Evolutionary conservation across 371 early-diverging fungal genomes (phyloP), one percentile per base, ranked within the genome.

Genomic region (Fennellomyces sp.): DNA sequence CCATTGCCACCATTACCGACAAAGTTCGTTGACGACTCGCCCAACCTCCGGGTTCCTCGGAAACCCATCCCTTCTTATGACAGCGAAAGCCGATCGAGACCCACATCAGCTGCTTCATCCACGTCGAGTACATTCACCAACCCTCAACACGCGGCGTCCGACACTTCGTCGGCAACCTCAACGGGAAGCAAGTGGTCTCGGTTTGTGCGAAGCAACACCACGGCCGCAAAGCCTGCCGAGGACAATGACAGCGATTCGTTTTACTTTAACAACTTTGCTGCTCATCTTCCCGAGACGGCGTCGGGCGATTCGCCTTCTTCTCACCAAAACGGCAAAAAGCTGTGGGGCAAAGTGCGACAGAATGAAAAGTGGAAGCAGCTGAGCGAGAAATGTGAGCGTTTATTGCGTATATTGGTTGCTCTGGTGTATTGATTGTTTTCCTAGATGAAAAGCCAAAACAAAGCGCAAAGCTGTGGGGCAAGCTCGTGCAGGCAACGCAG

Each of bases 401-500:
- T 42, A 31, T 42, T 64, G 45, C n/a, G 21, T 45, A 23, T 45
- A 25, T 35, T 17, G 8, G 11, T 26, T 48, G 6, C 15, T 29
- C 26, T 55, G 15, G 5, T 31, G 33, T 53, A 36, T n/a, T 45
- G 12, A n/a, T 35, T 21, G 12, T 52, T 56, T 41, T 12, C 29
- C 28, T 36, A 61, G 79, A 73, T 51, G 74, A 71, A 0, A 70
- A 71, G 31, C 58, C 70, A 13, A 72, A 73, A 56, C 67, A 66
- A 23, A 58, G 67, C 10, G 71, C 71, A 21, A 73, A 76, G 53
- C 53, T 86, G n/a, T 86, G 86, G 86, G 80, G 69, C 13, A 80
- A 79, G 55, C 51, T 86, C n/a, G 54, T 73, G 25, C 77, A 81
- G 13, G 84, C 86, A 49, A 86, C 84, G 27, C 84, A 86, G 36